These are phyloP conservation scores for Onygenales sp. DNA, from an alignment of 2,329 filamentous ascomycete species.

Conservation along the genomic window DNA sequence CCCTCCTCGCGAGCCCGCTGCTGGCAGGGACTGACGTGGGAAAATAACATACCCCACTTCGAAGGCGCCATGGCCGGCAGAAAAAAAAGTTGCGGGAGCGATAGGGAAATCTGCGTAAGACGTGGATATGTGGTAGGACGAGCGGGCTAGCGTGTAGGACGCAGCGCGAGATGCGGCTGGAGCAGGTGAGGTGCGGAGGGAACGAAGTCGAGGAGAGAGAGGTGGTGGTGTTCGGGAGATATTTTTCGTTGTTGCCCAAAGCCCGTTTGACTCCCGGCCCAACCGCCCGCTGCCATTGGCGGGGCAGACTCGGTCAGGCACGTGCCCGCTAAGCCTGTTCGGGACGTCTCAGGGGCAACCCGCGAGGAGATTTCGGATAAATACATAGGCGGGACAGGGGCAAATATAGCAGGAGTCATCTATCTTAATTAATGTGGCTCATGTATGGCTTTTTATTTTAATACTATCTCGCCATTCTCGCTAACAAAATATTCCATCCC, in stretches of 20 bases:
- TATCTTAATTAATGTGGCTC: background rate
- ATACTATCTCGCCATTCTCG: background rate
- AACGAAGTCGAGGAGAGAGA: too few species aligned
- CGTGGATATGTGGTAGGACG: background rate
- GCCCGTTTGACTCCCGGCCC: background rate
- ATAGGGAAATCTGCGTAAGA: conserved; percentile 5
- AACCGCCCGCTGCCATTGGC: background rate
- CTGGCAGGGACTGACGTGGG: background rate
- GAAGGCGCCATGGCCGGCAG: conserved; percentile 33
- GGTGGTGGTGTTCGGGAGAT: too few species aligned
- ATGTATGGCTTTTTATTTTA: background rate
- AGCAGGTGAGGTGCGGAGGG: too few species aligned
- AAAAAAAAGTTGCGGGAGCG: background rate
- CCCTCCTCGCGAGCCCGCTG: too few species aligned
- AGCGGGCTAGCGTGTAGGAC: too few species aligned
- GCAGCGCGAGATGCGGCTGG: too few species aligned
- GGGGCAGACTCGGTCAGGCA: background rate
- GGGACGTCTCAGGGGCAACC: background rate
- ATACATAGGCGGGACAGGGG: background rate
- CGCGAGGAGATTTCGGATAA: too few species aligned
- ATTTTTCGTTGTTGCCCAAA: background rate
- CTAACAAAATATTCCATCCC: background rate
- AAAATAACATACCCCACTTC: conserved; percentile 35
- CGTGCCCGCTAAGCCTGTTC: background rate
- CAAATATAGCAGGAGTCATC: background rate